Base-by-base conservation (phyloP, 2,329 filamentous ascomycete genomes). In the Myriosclerotinia curreyana region DNA sequence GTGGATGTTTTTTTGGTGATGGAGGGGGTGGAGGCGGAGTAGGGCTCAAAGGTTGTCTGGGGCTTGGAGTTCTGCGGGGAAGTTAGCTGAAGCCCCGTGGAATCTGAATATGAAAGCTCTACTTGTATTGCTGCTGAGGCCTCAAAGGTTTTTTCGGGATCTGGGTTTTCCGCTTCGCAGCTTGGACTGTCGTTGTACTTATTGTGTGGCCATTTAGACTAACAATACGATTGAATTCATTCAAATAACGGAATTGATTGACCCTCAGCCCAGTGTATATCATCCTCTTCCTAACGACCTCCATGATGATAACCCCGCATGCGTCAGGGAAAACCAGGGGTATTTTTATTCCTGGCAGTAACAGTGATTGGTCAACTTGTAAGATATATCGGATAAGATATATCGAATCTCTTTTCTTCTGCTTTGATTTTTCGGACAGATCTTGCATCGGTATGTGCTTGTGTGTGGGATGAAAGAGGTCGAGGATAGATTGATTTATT, bases 61-160 rank as follows among this genome's bases (percentile, higher is more conserved):
- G 66, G 28, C 55, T 66, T 46, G 67, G 66, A 36, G 68, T 65
- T 67, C 71, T 71, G 56, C 25, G 25, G 25, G 15, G n/a, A 17
- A 12, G 25, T 63, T 42, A 63, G 61, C 22, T 49, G 3, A 11
- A 22, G 25, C 6, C 17, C 34, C 9, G 5, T 15, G 38, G 31
- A n/a, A 58, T 42, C n/a, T 20, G 48, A 9, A 34, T 42, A 28
- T 49, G 44, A 17, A 34, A 20, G 44, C 48, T 40, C 34, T 36
- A 63, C 61, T 51, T 63, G 46, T 63, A 59, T 63, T 59, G 52
- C 44, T 34, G 50, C 15, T 48, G 61, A 40, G 61, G 5, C 17
- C 28, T 63, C 3, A 31, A 28, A 17, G n/a, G 12, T 14, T 22
- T 50, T 49, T 59, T 63, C 3, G 20, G 17, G 36, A 36, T 5